A percentile compares a stretch with the other conserved stretches of the same genome.
Conservation (phyloP, 2,329 filamentous ascomycete genomes). For the Exophiala bonariae region DNA sequence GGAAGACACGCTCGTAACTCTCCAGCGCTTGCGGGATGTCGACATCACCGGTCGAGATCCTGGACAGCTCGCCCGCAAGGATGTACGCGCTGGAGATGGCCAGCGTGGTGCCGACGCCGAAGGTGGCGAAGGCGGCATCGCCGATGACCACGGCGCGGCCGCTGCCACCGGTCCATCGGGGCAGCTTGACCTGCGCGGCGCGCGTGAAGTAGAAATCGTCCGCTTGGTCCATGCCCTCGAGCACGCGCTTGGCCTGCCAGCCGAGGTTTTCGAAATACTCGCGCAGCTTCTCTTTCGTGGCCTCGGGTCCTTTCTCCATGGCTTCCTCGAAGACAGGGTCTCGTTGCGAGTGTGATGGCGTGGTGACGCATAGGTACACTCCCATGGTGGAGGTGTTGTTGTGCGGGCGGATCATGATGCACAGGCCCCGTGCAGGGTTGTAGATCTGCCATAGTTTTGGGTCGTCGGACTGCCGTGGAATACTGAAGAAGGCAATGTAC, state of each 20-base stretch:
- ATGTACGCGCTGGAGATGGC: slow-evolving; percentile 50
- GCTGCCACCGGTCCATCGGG: slow-evolving; percentile 13
- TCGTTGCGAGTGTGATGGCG: background rate
- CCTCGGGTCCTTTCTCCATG: slow-evolving; percentile 10
- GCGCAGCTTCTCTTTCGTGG: slow-evolving; percentile 31
- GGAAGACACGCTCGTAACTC: slow-evolving; percentile 23
- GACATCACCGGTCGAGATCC: slow-evolving; percentile 16
- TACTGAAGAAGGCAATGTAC: slow-evolving; percentile 31
- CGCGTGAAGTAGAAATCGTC: too few species aligned
- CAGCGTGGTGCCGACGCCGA: slow-evolving; percentile 36
- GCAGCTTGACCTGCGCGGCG: too few species aligned
- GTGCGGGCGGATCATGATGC: slow-evolving; percentile 23
- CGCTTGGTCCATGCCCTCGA: too few species aligned
- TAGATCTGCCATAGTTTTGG: slow-evolving; percentile 19
- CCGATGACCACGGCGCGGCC: slow-evolving; percentile 42
- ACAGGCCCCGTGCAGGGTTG: slow-evolving; percentile 11
- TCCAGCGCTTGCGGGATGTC: slow-evolving; percentile 15
- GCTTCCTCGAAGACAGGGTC: slow-evolving; percentile 8
- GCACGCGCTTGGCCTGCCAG: slow-evolving; percentile 34
- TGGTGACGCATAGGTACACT: slow-evolving; percentile 26
- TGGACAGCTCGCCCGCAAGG: slow-evolving; percentile 51
- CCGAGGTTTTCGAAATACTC: slow-evolving; percentile 36
- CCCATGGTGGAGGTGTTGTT: slow-evolving; percentile 13
- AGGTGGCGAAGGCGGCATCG: slow-evolving; percentile 42
- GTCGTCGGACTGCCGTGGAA: slow-evolving; percentile 27